Percentiles rank a stretch among this genome's conserved stretches.
These are phyloP conservation scores for Chlorella sp. DNA, from an alignment of 139 green algal species.

Conservation along the genomic window DNA sequence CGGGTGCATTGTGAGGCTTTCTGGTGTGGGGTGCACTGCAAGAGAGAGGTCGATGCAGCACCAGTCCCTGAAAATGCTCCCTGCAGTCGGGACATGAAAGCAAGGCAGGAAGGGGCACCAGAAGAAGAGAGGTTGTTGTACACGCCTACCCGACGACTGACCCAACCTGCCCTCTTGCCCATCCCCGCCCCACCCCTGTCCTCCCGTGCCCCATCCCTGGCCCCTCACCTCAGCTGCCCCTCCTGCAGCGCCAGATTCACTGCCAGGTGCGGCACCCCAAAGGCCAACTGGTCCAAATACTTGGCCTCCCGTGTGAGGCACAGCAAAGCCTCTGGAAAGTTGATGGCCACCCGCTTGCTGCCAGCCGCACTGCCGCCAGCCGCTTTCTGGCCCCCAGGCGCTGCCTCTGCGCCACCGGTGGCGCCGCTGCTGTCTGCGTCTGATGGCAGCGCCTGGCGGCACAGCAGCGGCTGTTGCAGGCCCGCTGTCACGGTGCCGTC, in stretches of 20 bases:
- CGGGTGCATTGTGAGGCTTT: neutral
- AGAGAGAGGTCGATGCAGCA: too few relatives aligned
- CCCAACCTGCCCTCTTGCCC: neutral
- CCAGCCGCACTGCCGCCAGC: neutral
- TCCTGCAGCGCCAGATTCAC: constrained; percentile 88
- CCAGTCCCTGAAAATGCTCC: too few relatives aligned
- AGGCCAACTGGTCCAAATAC: constrained; percentile 91
- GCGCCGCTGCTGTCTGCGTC: neutral
- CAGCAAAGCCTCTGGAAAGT: constrained; percentile 81
- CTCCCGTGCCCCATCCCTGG: constrained; percentile 63
- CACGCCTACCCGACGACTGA: too few relatives aligned
- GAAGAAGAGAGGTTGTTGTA: too few relatives aligned
- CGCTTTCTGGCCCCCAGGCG: neutral
- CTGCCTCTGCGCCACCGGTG: neutral
- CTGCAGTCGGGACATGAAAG: neutral
- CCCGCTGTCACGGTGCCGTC: constrained; percentile 71
- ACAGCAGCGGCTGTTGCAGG: constrained; percentile 80
- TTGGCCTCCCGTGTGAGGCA: constrained; percentile 84
- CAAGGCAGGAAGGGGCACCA: neutral
- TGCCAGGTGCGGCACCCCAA: constrained; percentile 83
- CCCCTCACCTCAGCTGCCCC: constrained; percentile 68
- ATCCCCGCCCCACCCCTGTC: neutral
- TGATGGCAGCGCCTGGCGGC: neutral
- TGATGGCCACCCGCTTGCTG: constrained; percentile 63
- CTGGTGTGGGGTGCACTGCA: neutral